Conservation (phyloP, 805 yeast genomes). For the Saccharomyces mikatae region DNA sequence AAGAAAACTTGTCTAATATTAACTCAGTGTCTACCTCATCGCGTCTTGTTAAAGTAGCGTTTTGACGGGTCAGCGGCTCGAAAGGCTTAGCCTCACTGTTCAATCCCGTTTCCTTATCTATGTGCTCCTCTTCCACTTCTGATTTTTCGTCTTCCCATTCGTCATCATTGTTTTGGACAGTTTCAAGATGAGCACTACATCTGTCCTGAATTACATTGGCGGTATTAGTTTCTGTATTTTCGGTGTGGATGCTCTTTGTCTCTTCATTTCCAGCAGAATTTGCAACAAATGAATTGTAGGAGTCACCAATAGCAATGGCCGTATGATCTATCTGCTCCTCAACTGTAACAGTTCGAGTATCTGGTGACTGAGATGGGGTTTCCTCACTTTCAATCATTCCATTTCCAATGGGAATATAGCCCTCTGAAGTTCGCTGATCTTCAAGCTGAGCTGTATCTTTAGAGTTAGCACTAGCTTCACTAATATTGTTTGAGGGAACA, state of each 20-base stretch:
- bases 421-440: background rate
- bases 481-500: background rate
- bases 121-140: constrained; percentile 1
- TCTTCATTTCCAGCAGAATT: background rate
- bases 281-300: background rate
- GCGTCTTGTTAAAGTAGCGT: background rate
- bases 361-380: background rate
- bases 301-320: background rate
- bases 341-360: background rate
- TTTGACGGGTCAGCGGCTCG: background rate
- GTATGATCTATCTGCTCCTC: background rate
- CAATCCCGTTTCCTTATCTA: background rate
- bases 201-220: background rate
- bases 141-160: constrained; percentile 8
- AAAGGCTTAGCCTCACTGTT: background rate
- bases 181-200: background rate
- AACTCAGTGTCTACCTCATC: background rate
- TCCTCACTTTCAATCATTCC: background rate
- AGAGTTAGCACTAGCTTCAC: background rate
- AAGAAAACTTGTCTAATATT: background rate
- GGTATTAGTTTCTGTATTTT: background rate
- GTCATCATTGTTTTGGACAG: constrained; percentile 1
- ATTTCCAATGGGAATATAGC: background rate
- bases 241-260: background rate
- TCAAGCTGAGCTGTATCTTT: background rate